phyloP scores from a whole-genome alignment of 768 basidiomycete species.

The Xerocomellus intermedius region DNA sequence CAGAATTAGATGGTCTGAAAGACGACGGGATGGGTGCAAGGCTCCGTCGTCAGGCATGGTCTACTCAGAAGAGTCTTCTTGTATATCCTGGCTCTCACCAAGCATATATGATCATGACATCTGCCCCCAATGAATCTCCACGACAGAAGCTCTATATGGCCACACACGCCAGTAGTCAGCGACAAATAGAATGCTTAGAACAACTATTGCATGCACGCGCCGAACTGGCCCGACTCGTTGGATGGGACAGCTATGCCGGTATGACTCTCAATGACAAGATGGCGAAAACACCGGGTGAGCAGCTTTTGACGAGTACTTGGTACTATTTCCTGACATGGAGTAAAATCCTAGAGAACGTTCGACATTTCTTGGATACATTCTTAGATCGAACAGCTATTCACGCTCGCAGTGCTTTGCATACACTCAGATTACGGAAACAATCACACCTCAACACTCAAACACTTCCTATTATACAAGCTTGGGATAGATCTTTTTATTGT shows the following conservation, averaged over 20 bases:
- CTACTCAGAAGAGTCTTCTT: slow-evolving; percentile 70
- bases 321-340: neutral
- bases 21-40: slow-evolving; percentile 76
- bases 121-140: slow-evolving; percentile 81
- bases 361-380: slow-evolving; percentile 78
- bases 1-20: slow-evolving; percentile 69
- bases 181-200: slow-evolving; percentile 78
- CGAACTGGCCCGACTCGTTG: slow-evolving; percentile 81
- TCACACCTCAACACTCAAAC: slow-evolving; percentile 57
- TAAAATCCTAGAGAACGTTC: slow-evolving; percentile 66
- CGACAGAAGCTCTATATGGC: slow-evolving; percentile 82
- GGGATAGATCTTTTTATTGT: slow-evolving; percentile 96
- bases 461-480: slow-evolving; percentile 77
- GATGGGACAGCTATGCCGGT: slow-evolving; percentile 81
- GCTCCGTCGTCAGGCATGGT: slow-evolving; percentile 71
- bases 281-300: slow-evolving; percentile 87
- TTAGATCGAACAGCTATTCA: slow-evolving; percentile 77
- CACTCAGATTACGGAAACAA: slow-evolving; percentile 71
- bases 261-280: slow-evolving; percentile 93
- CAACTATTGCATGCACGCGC: slow-evolving; percentile 71
- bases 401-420: slow-evolving; percentile 70
- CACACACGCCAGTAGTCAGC: slow-evolving; percentile 68
- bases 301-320: neutral
- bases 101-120: slow-evolving; percentile 91
- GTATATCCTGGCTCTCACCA: slow-evolving; percentile 87